Evolutionary conservation across 371 early-diverging fungal species (phyloP).

Genomic region (Choanephora cucurbitarum): DNA sequence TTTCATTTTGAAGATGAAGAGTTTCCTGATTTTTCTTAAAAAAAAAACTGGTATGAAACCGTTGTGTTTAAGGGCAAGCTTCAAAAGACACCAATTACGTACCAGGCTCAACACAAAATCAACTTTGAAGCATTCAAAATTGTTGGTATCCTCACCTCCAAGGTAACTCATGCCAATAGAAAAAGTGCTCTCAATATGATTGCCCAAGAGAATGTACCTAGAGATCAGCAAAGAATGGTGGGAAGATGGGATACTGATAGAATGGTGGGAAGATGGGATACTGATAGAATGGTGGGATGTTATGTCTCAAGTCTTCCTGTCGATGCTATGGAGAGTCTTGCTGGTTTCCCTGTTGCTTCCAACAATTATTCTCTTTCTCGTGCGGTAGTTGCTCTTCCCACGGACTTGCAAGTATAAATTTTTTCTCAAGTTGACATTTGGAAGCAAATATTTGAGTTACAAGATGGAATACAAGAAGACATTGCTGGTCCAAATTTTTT

Average conservation of each 20-base stretch:
- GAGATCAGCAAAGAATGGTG: constrained; percentile 8
- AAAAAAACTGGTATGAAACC: no score
- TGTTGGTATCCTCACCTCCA: constrained; percentile 4
- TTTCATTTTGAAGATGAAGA: constrained; percentile 11
- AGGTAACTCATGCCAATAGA: constrained; percentile 8
- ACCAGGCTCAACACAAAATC: neutral
- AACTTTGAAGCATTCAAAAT: constrained; percentile 3
- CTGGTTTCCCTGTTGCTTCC: constrained; percentile 7
- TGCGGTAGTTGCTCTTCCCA: neutral
- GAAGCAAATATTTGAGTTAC: constrained; percentile 3
- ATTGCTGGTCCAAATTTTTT: constrained; percentile 15
- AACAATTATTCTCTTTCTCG: constrained; percentile 8
- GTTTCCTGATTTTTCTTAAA: neutral
- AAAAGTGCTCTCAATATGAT: constrained; percentile 14
- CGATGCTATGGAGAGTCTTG: constrained; percentile 11
- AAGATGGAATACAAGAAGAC: constrained; percentile 4
- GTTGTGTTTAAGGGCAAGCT: no score
- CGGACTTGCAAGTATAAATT: neutral
- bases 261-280: constrained; percentile 11
- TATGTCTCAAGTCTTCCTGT: constrained; percentile 13
- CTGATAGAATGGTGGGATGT: constrained; percentile 15
- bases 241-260: constrained; percentile 13
- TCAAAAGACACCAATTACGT: neutral
- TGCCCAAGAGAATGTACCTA: constrained; percentile 6
- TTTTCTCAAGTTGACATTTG: constrained; percentile 11